Evolutionary conservation across 1,284 basidiomycete species (phyloP), one percentile per base, ranked within the genome.

Genomic region (Ceratobasidium papillatum): DNA sequence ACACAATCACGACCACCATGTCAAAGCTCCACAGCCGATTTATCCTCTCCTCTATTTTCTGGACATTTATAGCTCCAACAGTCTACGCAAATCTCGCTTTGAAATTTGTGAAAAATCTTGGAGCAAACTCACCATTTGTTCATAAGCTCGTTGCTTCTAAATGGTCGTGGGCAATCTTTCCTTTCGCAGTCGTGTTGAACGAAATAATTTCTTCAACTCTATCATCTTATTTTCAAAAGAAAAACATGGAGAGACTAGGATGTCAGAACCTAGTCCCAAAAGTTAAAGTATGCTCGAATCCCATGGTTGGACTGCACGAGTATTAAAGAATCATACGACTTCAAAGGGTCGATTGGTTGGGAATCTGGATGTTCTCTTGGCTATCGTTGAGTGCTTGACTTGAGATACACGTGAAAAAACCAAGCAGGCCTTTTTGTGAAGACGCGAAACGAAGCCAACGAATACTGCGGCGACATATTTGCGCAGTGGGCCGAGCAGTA

Each of bases 311-410:
- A 47, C 19, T 3, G 38, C 14, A 47, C 45, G 19, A 17, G 19
- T 9, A 19, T 19, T 45, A 11, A 56, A 30, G 5, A 41, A 71
- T 76, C 22, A 74, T 77, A 14, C 71, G n/a, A 68, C 27, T 47
- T 78, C 32, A 75, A 27, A 73, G 41, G 78, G 78, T 17, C 68
- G 65, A 61, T 75, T 77, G 36, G 74, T 76, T 41, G 78, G 78
- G 52, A 79, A 79, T 71, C 17, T 79, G 14, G 78, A 79, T 43
- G 69, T 79, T 2, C 75, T 79, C 41, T 75, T 76, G 62, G 68
- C 75, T 45, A 75, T 79, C 34, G 76, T 78, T 25, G 65, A 74
- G 51, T 68, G 30, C 14, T 3, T 17, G 41, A 22, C 3, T 69
- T 56, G 2, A 25, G 19, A 9, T 38, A 30, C 17, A 1, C n/a